These are phyloP conservation scores for Ophiostoma australiae DNA, from an alignment of 2,329 filamentous ascomycete genomes.

Conservation along the genomic window DNA sequence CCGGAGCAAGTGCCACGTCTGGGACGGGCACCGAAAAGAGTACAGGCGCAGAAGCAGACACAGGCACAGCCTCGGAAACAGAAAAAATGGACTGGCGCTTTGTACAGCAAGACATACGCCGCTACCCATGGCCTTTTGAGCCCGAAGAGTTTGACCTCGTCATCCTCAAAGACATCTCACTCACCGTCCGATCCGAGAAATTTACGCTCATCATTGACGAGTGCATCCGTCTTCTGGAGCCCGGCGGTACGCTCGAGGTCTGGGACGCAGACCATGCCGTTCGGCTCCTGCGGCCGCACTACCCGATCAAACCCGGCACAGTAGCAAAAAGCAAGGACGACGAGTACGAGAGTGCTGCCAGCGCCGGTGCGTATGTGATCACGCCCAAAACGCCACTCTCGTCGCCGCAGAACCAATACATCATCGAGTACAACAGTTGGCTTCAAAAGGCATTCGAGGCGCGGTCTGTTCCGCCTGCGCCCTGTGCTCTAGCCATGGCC, in stretches of 20 bases:
- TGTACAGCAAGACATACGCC: constrained; percentile 78
- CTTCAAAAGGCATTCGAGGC: constrained; percentile 68
- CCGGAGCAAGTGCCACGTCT: background rate
- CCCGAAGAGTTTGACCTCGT: constrained; percentile 80
- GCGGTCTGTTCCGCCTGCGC: constrained; percentile 65
- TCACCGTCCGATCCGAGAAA: constrained; percentile 57
- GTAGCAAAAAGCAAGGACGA: constrained; percentile 43
- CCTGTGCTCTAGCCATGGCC: constrained; percentile 73
- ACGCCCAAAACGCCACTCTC: constrained; percentile 78
- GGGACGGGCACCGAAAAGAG: background rate
- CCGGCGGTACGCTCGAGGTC: constrained; percentile 75
- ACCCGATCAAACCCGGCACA: constrained; percentile 40
- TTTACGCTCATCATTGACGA: constrained; percentile 61
- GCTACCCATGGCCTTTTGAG: constrained; percentile 69
- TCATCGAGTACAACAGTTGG: constrained; percentile 82
- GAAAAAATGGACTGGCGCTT: constrained; percentile 72
- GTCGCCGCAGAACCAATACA: constrained; percentile 71
- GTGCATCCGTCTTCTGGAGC: constrained; percentile 67
- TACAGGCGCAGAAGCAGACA: background rate
- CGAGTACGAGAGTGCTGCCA: constrained; percentile 59
- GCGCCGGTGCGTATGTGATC: constrained; percentile 75
- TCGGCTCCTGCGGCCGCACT: constrained; percentile 75
- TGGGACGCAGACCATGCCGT: constrained; percentile 87
- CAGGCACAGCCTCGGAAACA: constrained; percentile 40
- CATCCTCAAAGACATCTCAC: constrained; percentile 77